phyloP scores from a whole-genome alignment of 768 basidiomycete genomes.

The Collybia mongolica region DNA sequence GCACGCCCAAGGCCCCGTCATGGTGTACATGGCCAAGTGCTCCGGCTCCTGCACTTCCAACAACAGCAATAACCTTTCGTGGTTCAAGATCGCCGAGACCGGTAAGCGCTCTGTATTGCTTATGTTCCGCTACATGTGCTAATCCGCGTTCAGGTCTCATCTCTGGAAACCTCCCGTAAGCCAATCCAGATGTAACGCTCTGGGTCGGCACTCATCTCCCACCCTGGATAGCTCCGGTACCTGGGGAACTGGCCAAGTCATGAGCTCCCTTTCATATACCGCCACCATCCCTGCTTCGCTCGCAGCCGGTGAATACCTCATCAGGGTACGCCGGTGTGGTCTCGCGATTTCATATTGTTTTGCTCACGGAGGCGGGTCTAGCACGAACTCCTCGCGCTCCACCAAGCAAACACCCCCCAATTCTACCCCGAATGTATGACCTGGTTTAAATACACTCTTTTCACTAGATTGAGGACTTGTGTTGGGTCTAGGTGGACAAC shows the following conservation, averaged over 20 bases:
- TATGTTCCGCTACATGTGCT: too few species aligned
- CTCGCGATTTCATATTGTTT: not conserved
- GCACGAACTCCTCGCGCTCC: conserved; percentile 36
- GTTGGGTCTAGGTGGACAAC: conserved; percentile 25
- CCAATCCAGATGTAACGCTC: not conserved
- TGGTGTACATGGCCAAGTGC: conserved; percentile 37
- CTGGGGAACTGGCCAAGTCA: conserved; percentile 28
- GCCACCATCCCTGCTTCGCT: conserved; percentile 30
- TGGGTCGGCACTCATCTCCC: not conserved
- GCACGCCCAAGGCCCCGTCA: conserved; percentile 33
- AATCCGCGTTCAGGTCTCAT: conserved; percentile 9
- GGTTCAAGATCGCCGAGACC: conserved; percentile 38
- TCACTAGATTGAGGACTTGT: not conserved
- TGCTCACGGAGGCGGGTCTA: not conserved
- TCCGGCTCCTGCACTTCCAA: conserved; percentile 27
- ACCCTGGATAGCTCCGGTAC: conserved; percentile 18
- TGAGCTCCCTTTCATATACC: conserved; percentile 26
- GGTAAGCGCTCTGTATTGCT: conserved; percentile 13
- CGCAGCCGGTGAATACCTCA: conserved; percentile 34
- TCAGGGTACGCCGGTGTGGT: conserved; percentile 22
- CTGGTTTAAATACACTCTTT: not conserved
- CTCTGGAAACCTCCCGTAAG: conserved; percentile 28
- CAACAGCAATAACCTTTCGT: conserved; percentile 28
- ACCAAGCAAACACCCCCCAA: conserved; percentile 37
- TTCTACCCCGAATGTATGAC: conserved; percentile 36